Evolutionary conservation across 2,329 filamentous ascomycete species (phyloP).

Genomic region (Paradendryphiella salina): DNA sequence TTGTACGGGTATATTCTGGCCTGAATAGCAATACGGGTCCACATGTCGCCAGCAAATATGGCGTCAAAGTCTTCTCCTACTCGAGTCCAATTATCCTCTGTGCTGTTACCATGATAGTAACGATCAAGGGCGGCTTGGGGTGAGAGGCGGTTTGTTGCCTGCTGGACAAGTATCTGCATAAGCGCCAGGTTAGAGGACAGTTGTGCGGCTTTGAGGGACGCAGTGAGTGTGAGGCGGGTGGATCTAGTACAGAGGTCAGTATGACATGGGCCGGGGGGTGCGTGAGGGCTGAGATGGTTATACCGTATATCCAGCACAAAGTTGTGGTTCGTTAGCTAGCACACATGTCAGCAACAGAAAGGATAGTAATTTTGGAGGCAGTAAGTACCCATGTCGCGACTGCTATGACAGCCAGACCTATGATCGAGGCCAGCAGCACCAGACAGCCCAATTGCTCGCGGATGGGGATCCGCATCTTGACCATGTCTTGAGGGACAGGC

Average conservation of each 20-base stretch:
- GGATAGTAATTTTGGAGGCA: not conserved
- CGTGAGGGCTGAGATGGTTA: not conserved
- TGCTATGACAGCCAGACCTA: constrained; percentile 75
- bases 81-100: constrained; percentile 60
- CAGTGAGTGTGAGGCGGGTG: constrained; percentile 72
- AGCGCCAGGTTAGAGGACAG: constrained; percentile 77
- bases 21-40: constrained; percentile 63
- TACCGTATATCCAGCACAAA: constrained; percentile 62
- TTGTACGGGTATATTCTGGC: constrained; percentile 73
- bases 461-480: constrained; percentile 80
- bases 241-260: constrained; percentile 44
- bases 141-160: constrained; percentile 67
- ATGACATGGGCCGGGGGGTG: not conserved
- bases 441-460: constrained; percentile 82
- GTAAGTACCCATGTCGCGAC: constrained; percentile 66
- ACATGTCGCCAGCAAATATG: constrained; percentile 65
- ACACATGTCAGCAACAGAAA: constrained; percentile 12
- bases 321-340: constrained; percentile 61
- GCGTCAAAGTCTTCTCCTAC: constrained; percentile 69
- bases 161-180: constrained; percentile 72
- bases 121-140: constrained; percentile 57
- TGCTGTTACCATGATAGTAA: constrained; percentile 60
- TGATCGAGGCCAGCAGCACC: constrained; percentile 73
- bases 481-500: constrained; percentile 28
- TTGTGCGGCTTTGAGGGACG: constrained; percentile 83